Evolutionary conservation across 2,329 filamentous ascomycete species (phyloP), one percentile per base, ranked within the genome.

Genomic region (Sarocladium brachiariae): DNA sequence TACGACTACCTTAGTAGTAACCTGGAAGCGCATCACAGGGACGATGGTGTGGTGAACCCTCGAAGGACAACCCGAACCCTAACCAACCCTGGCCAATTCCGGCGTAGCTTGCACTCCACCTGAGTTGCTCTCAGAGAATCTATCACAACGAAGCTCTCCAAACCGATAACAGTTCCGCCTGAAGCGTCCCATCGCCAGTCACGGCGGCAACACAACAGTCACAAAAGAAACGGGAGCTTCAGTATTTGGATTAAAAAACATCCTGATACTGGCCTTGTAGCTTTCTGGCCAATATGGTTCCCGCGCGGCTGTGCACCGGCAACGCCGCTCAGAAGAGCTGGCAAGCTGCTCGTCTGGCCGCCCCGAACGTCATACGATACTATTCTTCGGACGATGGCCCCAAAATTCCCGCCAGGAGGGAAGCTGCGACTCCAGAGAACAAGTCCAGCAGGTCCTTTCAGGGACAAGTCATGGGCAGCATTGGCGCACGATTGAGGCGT

Each of bases 381-480:
- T 70, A 68, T 48, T 58, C 60, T 39, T 69, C 66, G 41, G 65
- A 68, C 9, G 56, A 25, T 66, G 69, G 53, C 64, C 65, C 63
- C 46, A 66, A 61, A 48, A 50, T 59, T 5, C 59, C 54, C n/a
- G 46, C 46, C 9, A 35, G 19, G 31, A 33, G 33, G 19, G 46
- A 49, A 25, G 30, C 49, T 56, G 61, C 16, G 59, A 63, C 53
- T 8, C 24, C 35, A 34, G 48, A 50, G 58, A 63, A 50, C 70
- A 70, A 61, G 59, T 59, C 63, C 23, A 69, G 65, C 14, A 57
- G 70, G 43, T 65, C 70, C 3, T 83, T 83, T 60, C 74, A 77
- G 58, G 78, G 78, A 18, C 80, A 83, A 65, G 72, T 83, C 58
- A 77, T 80, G 59, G 75, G 79, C 56, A 81, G 77, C 55, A 78